Evolutionary conservation across 768 basidiomycete genomes (phyloP).

Genomic region (Lactifluus echinatus): DNA sequence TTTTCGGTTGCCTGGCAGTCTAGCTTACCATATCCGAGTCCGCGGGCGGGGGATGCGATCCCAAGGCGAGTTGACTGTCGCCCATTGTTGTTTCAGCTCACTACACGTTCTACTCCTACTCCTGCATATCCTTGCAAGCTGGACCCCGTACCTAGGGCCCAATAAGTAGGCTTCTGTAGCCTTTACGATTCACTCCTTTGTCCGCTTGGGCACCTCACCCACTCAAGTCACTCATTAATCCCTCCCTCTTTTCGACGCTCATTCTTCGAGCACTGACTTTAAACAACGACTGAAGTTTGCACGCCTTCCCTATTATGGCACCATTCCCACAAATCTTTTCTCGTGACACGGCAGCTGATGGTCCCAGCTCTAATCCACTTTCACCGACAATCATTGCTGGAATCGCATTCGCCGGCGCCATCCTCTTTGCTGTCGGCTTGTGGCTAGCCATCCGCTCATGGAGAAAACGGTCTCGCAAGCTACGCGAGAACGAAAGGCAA

Average conservation of each 20-base stretch:
- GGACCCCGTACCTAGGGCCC: background rate
- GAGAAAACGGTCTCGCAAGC: conserved; percentile 33
- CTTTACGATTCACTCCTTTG: background rate
- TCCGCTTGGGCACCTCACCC: background rate
- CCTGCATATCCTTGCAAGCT: background rate
- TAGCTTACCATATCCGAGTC: background rate
- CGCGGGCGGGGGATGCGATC: background rate
- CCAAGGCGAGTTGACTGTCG: background rate
- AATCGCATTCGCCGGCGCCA: conserved; percentile 38
- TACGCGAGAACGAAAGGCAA: conserved; percentile 31
- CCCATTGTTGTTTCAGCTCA: background rate
- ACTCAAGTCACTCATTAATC: background rate
- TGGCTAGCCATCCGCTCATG: conserved; percentile 39
- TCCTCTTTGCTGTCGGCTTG: conserved; percentile 31
- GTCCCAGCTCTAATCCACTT: background rate
- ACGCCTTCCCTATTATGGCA: conserved; percentile 5
- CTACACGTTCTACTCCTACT: background rate
- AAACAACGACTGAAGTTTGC: background rate
- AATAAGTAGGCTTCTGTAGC: background rate
- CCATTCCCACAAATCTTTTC: conserved; percentile 1
- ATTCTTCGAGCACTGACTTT: background rate
- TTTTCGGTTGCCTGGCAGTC: background rate
- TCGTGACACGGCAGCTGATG: conserved; percentile 1
- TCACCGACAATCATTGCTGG: conserved; percentile 40
- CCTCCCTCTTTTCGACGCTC: background rate